Evolutionary conservation across 352 stramenopile genomes (phyloP), one percentile per base, ranked within the genome.

Genomic region (Phytopythium helicoides): DNA sequence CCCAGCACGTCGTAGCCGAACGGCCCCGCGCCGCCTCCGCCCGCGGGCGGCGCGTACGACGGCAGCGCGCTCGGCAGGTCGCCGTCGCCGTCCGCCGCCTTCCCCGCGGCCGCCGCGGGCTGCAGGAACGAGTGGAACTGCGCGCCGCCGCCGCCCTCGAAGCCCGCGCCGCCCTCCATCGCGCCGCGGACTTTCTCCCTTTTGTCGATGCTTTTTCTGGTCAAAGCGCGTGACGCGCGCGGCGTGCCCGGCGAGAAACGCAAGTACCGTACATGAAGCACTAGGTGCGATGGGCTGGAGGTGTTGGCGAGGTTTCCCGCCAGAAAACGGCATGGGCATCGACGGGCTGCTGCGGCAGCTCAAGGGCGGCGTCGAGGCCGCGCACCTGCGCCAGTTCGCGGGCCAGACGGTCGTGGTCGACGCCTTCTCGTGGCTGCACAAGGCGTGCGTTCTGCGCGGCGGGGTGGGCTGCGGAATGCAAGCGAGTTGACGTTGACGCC

Each of bases 371-470:
- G 63, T 86, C 15, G 56, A 86, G 35, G 62, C 67, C 52, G 72
- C 73, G 19, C 76, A 89, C 47, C 47, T 89, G 63, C 61, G 64
- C 16, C 45, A 66, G 9, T 89, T 86, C 53, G 56, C 49, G 3
- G 78, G 66, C 15, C 66, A 89, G 50, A 83, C 64, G 11, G 55
- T 92, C 40, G 79, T 81, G 3, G 77, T 89, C 3, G 81, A 92
- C 37, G 81, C 79, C 8, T 73, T 90, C 50, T 89, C 81, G 5
- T 92, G 81, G 81, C 68, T 92, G 33, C 79, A 92, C 59, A 92
- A 89, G 56, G 81, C 79, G 81, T 92, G 66, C 38, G 3, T 26
- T 18, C 0, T 37, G 7, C 7, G 18, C 16, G 12, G 3, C 18
- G 5, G n/a, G 36, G 14, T 48, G 9, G 9, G 16, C 28, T n/a